Conservation (phyloP, 2,329 filamentous ascomycete genomes). For the Orbilia ellipsospora region DNA sequence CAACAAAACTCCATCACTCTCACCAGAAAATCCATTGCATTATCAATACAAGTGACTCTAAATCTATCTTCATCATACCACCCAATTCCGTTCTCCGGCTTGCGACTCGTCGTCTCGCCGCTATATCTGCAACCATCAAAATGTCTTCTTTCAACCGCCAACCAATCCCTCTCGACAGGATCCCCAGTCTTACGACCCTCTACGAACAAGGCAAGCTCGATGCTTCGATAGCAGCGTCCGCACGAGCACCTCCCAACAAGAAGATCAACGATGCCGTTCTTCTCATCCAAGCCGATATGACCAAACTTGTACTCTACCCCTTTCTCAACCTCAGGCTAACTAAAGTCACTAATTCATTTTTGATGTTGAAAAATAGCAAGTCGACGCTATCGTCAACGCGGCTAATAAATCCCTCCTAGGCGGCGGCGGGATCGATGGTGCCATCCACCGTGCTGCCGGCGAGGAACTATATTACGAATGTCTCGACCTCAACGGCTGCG, state of each 20-base stretch:
- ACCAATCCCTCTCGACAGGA: constrained; percentile 7
- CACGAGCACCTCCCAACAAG: constrained; percentile 9
- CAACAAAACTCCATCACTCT: not conserved
- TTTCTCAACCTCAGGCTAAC: not conserved
- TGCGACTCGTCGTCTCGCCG: not conserved
- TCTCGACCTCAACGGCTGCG: constrained; percentile 75
- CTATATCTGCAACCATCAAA: constrained; percentile 11
- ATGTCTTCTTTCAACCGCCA: not conserved
- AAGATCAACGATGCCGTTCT: constrained; percentile 32
- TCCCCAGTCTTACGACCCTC: constrained; percentile 21
- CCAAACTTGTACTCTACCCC: constrained; percentile 27
- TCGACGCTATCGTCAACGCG: constrained; percentile 75
- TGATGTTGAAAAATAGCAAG: not conserved
- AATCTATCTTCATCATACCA: not conserved
- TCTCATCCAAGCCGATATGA: constrained; percentile 32
- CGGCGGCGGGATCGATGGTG: constrained; percentile 89
- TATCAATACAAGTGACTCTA: not conserved
- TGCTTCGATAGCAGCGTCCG: constrained; percentile 35
- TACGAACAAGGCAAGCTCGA: constrained; percentile 36
- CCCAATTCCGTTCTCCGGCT: not conserved
- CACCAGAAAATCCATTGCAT: not conserved
- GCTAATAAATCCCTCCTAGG: constrained; percentile 82
- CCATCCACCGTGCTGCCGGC: constrained; percentile 87
- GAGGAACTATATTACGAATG: constrained; percentile 76
- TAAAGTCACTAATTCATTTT: too few relatives aligned